Evolutionary conservation across 306 rosid species (phyloP).

Genomic region (Erythrophleum fordii): DNA sequence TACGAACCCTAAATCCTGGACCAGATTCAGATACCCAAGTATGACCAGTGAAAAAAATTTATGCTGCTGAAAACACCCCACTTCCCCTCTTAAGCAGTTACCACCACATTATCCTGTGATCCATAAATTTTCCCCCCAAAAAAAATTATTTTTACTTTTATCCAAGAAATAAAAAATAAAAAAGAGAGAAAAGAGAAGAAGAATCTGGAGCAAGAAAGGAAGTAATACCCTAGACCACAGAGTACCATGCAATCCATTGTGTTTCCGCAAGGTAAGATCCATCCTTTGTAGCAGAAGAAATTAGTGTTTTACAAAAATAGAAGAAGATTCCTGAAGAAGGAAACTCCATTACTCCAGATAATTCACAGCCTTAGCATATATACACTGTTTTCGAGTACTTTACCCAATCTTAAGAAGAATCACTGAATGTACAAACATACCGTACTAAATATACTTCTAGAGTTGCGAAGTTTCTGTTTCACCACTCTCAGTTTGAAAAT

Average conservation of each 20-base stretch:
- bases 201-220: not conserved
- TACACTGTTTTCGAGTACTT: not conserved
- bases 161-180: not conserved
- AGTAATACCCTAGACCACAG: not conserved
- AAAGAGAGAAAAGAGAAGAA: not conserved
- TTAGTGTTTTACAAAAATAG: not conserved
- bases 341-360: not conserved
- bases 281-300: not conserved
- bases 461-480: not conserved
- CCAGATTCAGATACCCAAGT: not conserved
- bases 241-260: not conserved
- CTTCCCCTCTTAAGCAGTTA: not conserved
- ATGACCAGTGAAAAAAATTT: not conserved
- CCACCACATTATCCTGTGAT: not conserved
- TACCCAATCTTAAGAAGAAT: not conserved
- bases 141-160: not conserved
- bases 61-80: not conserved
- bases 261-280: not conserved
- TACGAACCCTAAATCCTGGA: not conserved
- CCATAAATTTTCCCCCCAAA: not conserved
- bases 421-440: conserved; percentile 1
- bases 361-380: not conserved
- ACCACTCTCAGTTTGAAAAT: conserved; percentile 4
- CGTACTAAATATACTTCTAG: not conserved
- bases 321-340: not conserved